Evolutionary conservation across 1,139 yeast species (phyloP).

Genomic region (Yamadazyma sp.): DNA sequence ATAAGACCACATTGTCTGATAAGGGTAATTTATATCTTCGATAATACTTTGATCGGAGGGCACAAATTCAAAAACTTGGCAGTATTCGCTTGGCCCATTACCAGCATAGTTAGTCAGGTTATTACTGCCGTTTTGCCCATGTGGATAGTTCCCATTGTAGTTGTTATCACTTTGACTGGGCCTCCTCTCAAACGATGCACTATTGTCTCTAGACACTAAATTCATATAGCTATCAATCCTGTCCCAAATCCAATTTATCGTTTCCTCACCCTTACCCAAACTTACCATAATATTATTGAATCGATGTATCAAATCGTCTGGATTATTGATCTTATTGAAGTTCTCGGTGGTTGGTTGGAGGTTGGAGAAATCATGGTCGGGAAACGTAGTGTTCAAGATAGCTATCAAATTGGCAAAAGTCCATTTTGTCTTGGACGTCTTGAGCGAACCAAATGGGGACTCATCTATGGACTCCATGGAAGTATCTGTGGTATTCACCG

Average conservation of each 20-base stretch:
- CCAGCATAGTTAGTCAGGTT: neutral
- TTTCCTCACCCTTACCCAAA: constrained; percentile 62
- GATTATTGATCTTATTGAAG: constrained; percentile 39
- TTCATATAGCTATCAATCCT: constrained; percentile 83
- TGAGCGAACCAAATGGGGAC: constrained; percentile 94
- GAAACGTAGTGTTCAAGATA: constrained; percentile 86
- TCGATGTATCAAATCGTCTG: constrained; percentile 63
- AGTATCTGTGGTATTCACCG: constrained; percentile 17
- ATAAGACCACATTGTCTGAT: constrained; percentile 83
- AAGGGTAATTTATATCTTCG: constrained; percentile 63
- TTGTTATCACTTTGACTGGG: constrained; percentile 1
- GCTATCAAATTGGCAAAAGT: constrained; percentile 90
- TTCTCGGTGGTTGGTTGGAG: constrained; percentile 84
- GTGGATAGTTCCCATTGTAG: neutral
- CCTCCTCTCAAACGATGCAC: constrained; percentile 3
- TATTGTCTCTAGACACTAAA: constrained; percentile 34
- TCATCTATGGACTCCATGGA: constrained; percentile 37
- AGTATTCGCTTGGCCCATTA: constrained; percentile 40
- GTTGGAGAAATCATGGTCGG: constrained; percentile 90
- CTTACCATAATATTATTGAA: constrained; percentile 81
- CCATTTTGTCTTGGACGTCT: constrained; percentile 78
- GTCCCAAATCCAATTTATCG: constrained; percentile 79
- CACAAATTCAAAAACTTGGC: constrained; percentile 74
- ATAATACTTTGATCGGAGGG: constrained; percentile 80
- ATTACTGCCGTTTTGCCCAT: neutral